Conservation (phyloP, 2,329 filamentous ascomycete genomes). For the Atkinsonella hypoxylon region DNA sequence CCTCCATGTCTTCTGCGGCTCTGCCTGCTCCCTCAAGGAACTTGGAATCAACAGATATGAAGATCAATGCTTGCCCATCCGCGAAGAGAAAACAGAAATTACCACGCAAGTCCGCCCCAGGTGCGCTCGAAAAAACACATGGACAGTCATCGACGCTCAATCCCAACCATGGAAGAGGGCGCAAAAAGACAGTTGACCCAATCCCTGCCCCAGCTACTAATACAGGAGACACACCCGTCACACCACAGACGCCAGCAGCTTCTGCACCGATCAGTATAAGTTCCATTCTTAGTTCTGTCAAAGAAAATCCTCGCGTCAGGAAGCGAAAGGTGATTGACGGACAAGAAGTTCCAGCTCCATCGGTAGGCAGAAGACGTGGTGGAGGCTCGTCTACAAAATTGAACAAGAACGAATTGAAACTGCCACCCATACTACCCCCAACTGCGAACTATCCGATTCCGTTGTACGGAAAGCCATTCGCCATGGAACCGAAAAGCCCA, state of each 20-base stretch:
- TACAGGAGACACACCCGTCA: slow-evolving; percentile 1
- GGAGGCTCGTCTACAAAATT: slow-evolving; percentile 1
- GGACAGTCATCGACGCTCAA: slow-evolving; percentile 22
- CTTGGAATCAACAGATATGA: too few species aligned
- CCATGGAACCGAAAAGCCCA: slow-evolving; percentile 19
- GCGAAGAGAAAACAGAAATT: slow-evolving; percentile 18
- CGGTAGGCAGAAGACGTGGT: slow-evolving; percentile 8
- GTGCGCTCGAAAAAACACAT: slow-evolving; percentile 19
- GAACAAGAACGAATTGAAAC: slow-evolving; percentile 11
- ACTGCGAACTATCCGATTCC: slow-evolving; percentile 8
- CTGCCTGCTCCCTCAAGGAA: not conserved
- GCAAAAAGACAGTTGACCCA: slow-evolving; percentile 9
- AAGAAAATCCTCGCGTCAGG: slow-evolving; percentile 32
- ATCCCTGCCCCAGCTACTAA: slow-evolving; percentile 6
- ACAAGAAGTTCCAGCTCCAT: slow-evolving; percentile 17
- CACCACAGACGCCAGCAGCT: not conserved
- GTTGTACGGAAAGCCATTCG: slow-evolving; percentile 13
- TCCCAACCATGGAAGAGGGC: slow-evolving; percentile 23
- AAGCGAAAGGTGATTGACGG: slow-evolving; percentile 35
- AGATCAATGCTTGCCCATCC: slow-evolving; percentile 4
- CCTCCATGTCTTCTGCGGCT: slow-evolving; percentile 9
- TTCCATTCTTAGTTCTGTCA: slow-evolving; percentile 41
- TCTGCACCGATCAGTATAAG: slow-evolving; percentile 10
- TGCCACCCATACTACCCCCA: slow-evolving; percentile 20
- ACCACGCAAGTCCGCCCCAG: slow-evolving; percentile 29